A percentile compares a stretch with the other conserved stretches of the same genome.
Conservation (phyloP, 495 filamentous ascomycete genomes). For the Aspergillus panamensis region DNA sequence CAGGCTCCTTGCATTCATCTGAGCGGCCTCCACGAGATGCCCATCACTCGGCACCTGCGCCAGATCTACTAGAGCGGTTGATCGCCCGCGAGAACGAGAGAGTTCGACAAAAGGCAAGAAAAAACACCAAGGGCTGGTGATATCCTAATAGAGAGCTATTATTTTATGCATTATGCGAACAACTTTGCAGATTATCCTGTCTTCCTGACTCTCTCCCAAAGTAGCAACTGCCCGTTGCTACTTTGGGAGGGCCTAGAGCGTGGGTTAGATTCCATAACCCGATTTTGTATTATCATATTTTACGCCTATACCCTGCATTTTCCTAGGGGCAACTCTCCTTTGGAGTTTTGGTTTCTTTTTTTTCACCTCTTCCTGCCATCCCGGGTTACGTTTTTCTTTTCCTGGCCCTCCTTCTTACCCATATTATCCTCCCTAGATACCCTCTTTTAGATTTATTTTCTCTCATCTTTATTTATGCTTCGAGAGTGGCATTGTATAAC, state of each 20-base stretch:
- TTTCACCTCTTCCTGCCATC: conserved; percentile 2
- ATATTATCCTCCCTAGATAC: conserved; percentile 19
- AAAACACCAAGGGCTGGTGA: conserved; percentile 35
- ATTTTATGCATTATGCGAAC: background rate
- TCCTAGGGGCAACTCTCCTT: background rate
- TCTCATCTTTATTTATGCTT: background rate
- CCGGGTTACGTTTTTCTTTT: background rate
- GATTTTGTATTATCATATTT: conserved; percentile 15
- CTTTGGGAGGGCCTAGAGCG: background rate
- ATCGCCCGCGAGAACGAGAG: conserved; percentile 41
- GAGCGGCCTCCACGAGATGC: conserved; percentile 24
- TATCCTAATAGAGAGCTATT: background rate
- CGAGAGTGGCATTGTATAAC: background rate
- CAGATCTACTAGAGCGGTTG: conserved; percentile 39
- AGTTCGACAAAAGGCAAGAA: conserved; percentile 33
- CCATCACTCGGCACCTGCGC: conserved; percentile 21
- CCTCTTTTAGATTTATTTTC: conserved; percentile 25
- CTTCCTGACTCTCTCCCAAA: background rate
- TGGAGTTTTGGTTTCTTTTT: conserved; percentile 10
- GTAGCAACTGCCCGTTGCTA: background rate
- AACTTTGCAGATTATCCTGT: no score
- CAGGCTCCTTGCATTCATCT: conserved; percentile 30
- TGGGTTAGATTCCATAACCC: background rate
- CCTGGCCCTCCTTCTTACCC: conserved; percentile 1
- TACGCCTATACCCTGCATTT: conserved; percentile 23